Evolutionary conservation across 78 protist species (phyloP).

Genomic region (Speleostelium caveatum): DNA sequence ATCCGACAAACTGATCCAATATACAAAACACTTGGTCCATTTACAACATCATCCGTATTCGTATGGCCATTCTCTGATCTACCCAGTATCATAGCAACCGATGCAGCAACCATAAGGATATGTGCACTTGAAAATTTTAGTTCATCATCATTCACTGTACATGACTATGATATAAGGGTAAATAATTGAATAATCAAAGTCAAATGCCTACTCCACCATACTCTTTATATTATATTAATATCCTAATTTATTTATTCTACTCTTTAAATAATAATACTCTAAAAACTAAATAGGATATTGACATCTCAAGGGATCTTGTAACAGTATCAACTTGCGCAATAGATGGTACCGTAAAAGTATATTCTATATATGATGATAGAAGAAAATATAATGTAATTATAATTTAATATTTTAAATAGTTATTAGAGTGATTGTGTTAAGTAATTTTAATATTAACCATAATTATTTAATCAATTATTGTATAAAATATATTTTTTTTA

Average conservation of each 20-base stretch:
- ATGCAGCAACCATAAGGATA: neutral
- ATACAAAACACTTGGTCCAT: neutral
- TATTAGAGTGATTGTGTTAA: neutral
- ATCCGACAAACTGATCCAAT: constrained; percentile 6
- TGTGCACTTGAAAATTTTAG: neutral
- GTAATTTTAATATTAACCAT: neutral
- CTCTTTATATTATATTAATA: neutral
- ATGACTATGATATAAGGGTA: neutral
- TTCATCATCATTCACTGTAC: neutral
- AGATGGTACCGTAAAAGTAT: constrained; percentile 1
- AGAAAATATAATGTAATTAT: constrained; percentile 3
- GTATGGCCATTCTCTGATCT: constrained; percentile 25
- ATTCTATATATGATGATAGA: neutral
- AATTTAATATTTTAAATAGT: neutral
- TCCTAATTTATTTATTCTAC: neutral
- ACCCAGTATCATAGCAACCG: neutral
- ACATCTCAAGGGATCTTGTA: neutral
- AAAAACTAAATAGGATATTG: constrained; percentile 8
- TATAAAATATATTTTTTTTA: neutral
- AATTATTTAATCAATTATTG: neutral
- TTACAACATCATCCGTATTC: neutral
- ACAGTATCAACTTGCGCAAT: neutral
- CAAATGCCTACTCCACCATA: neutral
- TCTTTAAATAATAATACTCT: too few species aligned
- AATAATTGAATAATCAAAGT: neutral